Evolutionary conservation across 1,139 yeast species (phyloP).

Genomic region (Pichia terricola): DNA sequence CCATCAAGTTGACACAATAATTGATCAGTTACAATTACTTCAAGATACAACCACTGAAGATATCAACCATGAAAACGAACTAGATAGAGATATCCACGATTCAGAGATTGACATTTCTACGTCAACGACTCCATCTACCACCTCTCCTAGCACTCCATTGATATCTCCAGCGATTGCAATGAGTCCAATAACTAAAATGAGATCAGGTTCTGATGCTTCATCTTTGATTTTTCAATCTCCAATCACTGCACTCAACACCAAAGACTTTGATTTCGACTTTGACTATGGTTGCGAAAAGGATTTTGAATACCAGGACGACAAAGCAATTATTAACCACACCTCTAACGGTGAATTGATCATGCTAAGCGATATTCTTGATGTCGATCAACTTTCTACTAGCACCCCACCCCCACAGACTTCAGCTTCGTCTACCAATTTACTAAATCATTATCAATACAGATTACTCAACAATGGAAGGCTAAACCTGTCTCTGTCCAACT

Average conservation of each 20-base stretch:
- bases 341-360: neutral
- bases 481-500: neutral
- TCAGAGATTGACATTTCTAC: neutral
- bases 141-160: too few relatives aligned
- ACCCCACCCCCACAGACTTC: neutral
- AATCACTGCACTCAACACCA: too few relatives aligned
- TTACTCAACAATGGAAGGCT: neutral
- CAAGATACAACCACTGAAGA: neutral
- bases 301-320: too few relatives aligned
- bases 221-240: too few relatives aligned
- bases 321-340: too few relatives aligned
- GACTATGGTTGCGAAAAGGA: too few relatives aligned
- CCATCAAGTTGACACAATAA: constrained; percentile 22
- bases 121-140: neutral
- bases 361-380: neutral
- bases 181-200: too few relatives aligned
- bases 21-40: constrained; percentile 14
- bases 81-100: too few relatives aligned
- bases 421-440: neutral
- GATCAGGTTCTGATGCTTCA: too few relatives aligned
- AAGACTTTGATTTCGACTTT: too few relatives aligned
- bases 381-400: neutral
- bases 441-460: neutral
- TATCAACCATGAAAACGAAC: neutral
- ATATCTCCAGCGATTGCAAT: too few relatives aligned